Base-by-base conservation (phyloP, 2,329 filamentous ascomycete genomes). In the Pyrenochaeta sp. region DNA sequence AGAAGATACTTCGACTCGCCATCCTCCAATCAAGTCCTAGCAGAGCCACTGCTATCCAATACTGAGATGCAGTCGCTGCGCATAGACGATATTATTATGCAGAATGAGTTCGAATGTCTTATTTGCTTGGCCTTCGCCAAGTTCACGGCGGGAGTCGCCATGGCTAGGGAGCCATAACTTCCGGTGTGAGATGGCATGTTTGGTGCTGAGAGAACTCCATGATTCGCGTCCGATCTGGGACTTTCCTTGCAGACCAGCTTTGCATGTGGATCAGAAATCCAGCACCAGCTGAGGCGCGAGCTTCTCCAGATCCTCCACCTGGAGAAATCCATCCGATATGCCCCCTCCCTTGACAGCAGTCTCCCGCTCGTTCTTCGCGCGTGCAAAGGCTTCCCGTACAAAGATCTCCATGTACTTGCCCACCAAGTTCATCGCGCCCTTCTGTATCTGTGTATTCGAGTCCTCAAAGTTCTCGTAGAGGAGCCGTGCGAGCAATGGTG, bases 391-490 rank as follows among this genome's bases (percentile, higher is more conserved):
- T 74, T 97, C 93, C 50, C 88, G 81, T 39, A 96, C 88, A 73
- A 96, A 97, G 0, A 93, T 83, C 71, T 96, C 90, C 71, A 96
- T 81, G 68, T 97, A 97, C 73, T 87, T 90, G 10, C 85, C 87
- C 45, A 92, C 81, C 1, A 91, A 82, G 6, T 76, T 80, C 67
- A 92, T 89, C 3, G 58, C 67, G 22, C 67, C 68, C 31, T 65
- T 63, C 41, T 67, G 60, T 41, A 71, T 72, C 34, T 68, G 60
- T 22, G 59, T 68, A 10, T 66, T 57, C 9, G 57, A 41, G 19
- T 87, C 74, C 31, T 77, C 78, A 64, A 96, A 96, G 66, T 88
- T 84, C 58, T 92, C 84, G 66, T 95, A 87, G 22, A 96, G 76
- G 3, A 96, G 74, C 23, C 85, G 82, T 7, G 88, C 87, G 27